Percentiles rank a stretch among this genome's conserved stretches.
These are phyloP conservation scores for Posidonia australis DNA, from an alignment of 106 monocot species.

Conservation along the genomic window DNA sequence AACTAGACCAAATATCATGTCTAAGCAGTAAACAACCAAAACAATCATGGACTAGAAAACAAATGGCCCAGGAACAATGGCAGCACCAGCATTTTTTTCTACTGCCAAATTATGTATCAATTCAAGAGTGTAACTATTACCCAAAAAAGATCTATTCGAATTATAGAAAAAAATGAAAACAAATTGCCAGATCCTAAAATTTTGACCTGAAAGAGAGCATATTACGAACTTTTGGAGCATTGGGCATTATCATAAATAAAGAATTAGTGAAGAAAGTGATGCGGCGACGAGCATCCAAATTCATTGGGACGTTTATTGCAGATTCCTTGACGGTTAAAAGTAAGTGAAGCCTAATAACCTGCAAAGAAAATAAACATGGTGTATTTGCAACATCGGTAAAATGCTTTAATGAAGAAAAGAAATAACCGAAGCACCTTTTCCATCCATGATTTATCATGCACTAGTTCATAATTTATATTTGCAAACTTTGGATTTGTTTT, in stretches of 20 bases:
- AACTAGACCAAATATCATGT: too few species aligned
- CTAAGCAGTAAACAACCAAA: too few species aligned
- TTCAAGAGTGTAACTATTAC: not conserved
- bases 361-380: slow-evolving; percentile 9
- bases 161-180: not conserved
- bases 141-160: not conserved
- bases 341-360: slow-evolving; percentile 73
- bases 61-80: too few species aligned
- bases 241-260: slow-evolving; percentile 88
- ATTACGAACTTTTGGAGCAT: slow-evolving; percentile 71
- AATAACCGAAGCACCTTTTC: slow-evolving; percentile 49
- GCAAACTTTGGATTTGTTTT: slow-evolving; percentile 36
- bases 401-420: slow-evolving; percentile 1
- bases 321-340: slow-evolving; percentile 88
- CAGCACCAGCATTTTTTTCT: too few species aligned
- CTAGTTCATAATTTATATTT: slow-evolving; percentile 50
- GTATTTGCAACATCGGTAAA: not conserved
- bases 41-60: too few species aligned
- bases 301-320: slow-evolving; percentile 81
- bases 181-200: not conserved
- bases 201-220: slow-evolving; percentile 86
- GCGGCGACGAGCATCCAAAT: slow-evolving; percentile 83
- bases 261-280: slow-evolving; percentile 95
- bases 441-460: slow-evolving; percentile 44
- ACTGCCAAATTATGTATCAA: too few species aligned